Conservation (phyloP, 352 stramenopile genomes). For the Globisporangium carolinianum region DNA sequence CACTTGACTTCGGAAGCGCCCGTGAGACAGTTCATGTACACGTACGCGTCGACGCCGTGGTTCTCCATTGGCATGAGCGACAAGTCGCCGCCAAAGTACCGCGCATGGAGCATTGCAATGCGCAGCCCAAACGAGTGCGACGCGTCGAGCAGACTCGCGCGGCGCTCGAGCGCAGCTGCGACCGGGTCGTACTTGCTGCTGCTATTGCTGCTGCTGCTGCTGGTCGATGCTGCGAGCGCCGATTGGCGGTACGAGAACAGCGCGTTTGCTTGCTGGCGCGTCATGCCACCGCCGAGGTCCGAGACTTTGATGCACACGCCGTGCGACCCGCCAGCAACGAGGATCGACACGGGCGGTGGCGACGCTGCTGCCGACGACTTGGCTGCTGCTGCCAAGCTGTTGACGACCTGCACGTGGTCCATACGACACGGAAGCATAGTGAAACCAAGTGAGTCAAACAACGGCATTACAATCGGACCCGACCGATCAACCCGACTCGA, state of each 20-base stretch:
- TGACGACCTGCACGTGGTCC: constrained; percentile 17
- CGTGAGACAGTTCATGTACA: constrained; percentile 85
- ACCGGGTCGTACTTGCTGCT: constrained; percentile 58
- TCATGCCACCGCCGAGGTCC: constrained; percentile 69
- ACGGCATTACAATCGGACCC: not conserved
- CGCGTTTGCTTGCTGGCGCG: constrained; percentile 59
- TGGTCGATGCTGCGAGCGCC: constrained; percentile 5
- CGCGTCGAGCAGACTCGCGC: constrained; percentile 59
- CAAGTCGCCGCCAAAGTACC: constrained; percentile 98
- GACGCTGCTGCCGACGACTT: constrained; percentile 7
- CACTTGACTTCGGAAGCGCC: constrained; percentile 72
- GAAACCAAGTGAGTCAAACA: not conserved
- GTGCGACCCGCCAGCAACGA: constrained; percentile 57
- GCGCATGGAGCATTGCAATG: constrained; percentile 89
- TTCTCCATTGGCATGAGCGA: constrained; percentile 99
- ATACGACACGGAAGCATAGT: no score
- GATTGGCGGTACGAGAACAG: constrained; percentile 59
- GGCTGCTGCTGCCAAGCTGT: constrained; percentile 37
- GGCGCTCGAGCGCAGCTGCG: constrained; percentile 56
- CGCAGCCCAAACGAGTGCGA: constrained; percentile 88
- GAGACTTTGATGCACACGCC: constrained; percentile 81
- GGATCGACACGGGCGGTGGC: constrained; percentile 48
- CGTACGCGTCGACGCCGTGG: constrained; percentile 94
- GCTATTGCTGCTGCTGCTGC: constrained; percentile 5
- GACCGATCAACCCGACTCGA: not conserved